Evolutionary conservation across 495 filamentous ascomycete species (phyloP), one percentile per base, ranked within the genome.

Genomic region (Penicillium alfredii): DNA sequence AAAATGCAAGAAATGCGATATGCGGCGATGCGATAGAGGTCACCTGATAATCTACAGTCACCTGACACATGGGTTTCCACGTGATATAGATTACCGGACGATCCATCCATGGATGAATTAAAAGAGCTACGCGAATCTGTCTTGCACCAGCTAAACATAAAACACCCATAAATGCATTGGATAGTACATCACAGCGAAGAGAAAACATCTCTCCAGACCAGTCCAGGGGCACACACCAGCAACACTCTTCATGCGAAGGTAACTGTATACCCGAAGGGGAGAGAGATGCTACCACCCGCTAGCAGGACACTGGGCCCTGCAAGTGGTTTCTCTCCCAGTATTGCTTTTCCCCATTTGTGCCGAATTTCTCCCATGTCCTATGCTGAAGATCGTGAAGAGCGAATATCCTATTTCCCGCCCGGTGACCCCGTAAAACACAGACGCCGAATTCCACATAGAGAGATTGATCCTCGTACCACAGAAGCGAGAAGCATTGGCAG

Each of bases 181-280:
- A n/a, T n/a, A n/a, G n/a, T n/a, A n/a, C n/a, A n/a, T n/a, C n/a
- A n/a, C n/a, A n/a, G n/a, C n/a, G n/a, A n/a, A n/a, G n/a, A n/a
- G n/a, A n/a, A n/a, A 46, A 52, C 20, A 15, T 43, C 52, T 47
- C 45, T 33, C 44, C 39, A 43, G 27, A 33, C 10, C 23, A 30
- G n/a, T n/a, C 23, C 23, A 25, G n/a, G n/a, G n/a, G 12, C 25
- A 35, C 40, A 32, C 22, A 56, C 35, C 48, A 45, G 40, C 35
- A 43, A 52, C 45, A 48, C 42, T 50, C 56, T 52, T 29, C 29
- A 49, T 50, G 39, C 26, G 17, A 39, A 42, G 40, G 34, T 37
- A 26, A 41, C 40, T 57, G 54, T 54, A 56, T 60, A 58, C 45
- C 48, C 28, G 39, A 32, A 45, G 37, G 31, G 43, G 43, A 35